Evolutionary conservation across 75 land plant genomes (phyloP).

Genomic region (Cunninghamia lanceolata): DNA sequence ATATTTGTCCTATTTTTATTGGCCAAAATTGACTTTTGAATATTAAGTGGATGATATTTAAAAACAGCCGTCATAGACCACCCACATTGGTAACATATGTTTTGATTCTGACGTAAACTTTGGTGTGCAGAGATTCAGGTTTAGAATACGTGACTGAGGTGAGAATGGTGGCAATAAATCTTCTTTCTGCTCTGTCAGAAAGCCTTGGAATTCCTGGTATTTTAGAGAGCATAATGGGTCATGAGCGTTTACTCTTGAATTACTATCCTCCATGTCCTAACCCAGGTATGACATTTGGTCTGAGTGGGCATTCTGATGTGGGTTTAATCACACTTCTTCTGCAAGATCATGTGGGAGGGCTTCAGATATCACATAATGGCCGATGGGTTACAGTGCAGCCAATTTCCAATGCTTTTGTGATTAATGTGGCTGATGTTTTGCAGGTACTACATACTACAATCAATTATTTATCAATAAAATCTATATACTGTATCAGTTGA

Average conservation of each 20-base stretch:
- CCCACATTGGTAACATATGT: too few relatives aligned
- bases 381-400: conserved; percentile 31
- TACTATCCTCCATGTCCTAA: conserved; percentile 38
- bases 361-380: conserved; percentile 38
- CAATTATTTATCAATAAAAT: background rate
- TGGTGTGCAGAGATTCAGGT: conserved; percentile 30
- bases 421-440: background rate
- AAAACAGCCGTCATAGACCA: too few relatives aligned
- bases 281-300: conserved; percentile 33
- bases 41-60: too few relatives aligned
- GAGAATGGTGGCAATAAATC: conserved; percentile 23
- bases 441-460: background rate
- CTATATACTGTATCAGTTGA: background rate
- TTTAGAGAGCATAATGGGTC: conserved; percentile 34
- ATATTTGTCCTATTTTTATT: too few relatives aligned
- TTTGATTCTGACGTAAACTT: too few relatives aligned
- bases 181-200: conserved; percentile 49
- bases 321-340: conserved; percentile 35
- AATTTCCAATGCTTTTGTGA: background rate
- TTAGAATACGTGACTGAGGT: conserved; percentile 21
- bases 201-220: conserved; percentile 42
- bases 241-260: conserved; percentile 11
- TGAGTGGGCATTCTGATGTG: conserved; percentile 45
- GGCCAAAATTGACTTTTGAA: too few relatives aligned
- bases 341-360: conserved; percentile 52